Evolutionary conservation across 148 eudicot species (phyloP).

Genomic region (Vaccinium vitisidaea): DNA sequence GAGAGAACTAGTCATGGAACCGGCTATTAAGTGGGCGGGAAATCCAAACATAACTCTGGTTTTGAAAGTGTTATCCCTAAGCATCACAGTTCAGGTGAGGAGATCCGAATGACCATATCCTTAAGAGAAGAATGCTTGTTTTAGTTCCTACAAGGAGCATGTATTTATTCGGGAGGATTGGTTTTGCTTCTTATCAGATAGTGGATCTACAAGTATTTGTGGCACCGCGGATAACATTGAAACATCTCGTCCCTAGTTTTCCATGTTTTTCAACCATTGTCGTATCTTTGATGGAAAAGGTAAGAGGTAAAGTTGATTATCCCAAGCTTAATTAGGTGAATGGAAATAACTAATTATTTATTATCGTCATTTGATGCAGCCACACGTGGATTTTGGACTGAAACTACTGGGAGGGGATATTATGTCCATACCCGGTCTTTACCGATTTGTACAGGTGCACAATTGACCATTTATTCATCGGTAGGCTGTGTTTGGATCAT

Average conservation of each 20-base stretch:
- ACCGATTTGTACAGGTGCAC: constrained; percentile 79
- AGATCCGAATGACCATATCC: not conserved
- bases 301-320: constrained; percentile 17
- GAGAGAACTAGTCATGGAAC: constrained; percentile 81
- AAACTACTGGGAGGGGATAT: constrained; percentile 79
- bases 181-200: constrained; percentile 46
- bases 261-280: constrained; percentile 76
- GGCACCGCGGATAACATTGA: constrained; percentile 71
- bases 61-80: constrained; percentile 46
- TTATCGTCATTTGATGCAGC: constrained; percentile 42
- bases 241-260: constrained; percentile 77
- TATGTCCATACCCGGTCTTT: constrained; percentile 92
- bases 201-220: constrained; percentile 79
- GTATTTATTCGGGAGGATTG: constrained; percentile 17
- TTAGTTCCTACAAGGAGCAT: not conserved
- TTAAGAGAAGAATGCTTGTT: not conserved
- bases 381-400: constrained; percentile 82
- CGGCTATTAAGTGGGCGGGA: constrained; percentile 88
- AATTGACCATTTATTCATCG: not conserved
- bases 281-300: constrained; percentile 81
- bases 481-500: constrained; percentile 1
- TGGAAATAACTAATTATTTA: not conserved
- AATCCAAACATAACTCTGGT: constrained; percentile 70
- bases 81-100: constrained; percentile 69
- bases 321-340: not conserved